Percentiles rank a stretch among this genome's conserved stretches.
phyloP scores from a whole-genome alignment of 352 stramenopile genomes.

The Pythium aristosporum region DNA sequence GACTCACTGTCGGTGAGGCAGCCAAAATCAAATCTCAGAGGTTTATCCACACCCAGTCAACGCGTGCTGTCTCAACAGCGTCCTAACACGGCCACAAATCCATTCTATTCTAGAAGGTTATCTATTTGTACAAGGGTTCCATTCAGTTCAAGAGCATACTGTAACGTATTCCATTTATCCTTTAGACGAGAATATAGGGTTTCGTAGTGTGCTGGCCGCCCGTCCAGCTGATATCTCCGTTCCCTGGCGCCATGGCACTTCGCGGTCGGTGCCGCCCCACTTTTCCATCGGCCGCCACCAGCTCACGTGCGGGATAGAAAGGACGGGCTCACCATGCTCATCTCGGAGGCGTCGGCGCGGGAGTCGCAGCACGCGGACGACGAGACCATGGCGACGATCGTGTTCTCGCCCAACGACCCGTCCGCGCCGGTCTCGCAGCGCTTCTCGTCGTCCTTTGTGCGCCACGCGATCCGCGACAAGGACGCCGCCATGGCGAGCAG shows the following conservation, averaged over 20 bases:
- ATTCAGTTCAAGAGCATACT: too few relatives aligned
- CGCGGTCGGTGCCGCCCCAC: neutral
- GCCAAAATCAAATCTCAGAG: too few relatives aligned
- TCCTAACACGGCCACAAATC: too few relatives aligned
- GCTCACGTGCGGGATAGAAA: neutral
- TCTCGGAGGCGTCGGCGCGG: constrained; percentile 11
- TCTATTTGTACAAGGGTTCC: too few relatives aligned
- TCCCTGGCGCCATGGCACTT: neutral
- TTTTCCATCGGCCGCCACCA: neutral
- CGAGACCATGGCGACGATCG: constrained; percentile 5
- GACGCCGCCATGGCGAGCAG: constrained; percentile 40
- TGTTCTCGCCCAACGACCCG: constrained; percentile 49
- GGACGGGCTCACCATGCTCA: constrained; percentile 7
- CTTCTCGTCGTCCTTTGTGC: constrained; percentile 33
- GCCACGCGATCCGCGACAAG: constrained; percentile 19
- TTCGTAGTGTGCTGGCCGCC: too few relatives aligned
- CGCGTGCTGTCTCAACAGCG: too few relatives aligned
- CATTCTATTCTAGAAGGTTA: too few relatives aligned
- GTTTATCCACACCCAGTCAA: too few relatives aligned
- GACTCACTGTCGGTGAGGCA: neutral
- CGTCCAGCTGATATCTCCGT: neutral
- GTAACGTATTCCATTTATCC: too few relatives aligned
- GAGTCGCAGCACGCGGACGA: constrained; percentile 9
- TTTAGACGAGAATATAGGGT: too few relatives aligned
- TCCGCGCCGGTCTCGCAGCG: constrained; percentile 34